A percentile compares a stretch with the other conserved stretches of the same genome.
Evolutionary conservation across 148 eudicot species (phyloP).

Genomic region (Cornus kousa): DNA sequence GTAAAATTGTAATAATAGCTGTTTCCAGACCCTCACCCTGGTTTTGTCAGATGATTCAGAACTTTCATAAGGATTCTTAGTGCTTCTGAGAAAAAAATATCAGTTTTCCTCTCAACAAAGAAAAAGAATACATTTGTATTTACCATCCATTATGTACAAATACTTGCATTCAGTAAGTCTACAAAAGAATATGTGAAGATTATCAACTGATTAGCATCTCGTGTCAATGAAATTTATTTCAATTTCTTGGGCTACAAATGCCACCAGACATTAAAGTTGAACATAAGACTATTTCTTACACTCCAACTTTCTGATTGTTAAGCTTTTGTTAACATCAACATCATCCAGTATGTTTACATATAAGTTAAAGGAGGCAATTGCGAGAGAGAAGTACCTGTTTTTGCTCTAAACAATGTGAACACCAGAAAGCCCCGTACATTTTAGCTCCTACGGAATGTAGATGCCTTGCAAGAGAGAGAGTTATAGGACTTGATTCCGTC

Average conservation of each 20-base stretch:
- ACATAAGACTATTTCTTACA: not conserved
- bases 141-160: too few species aligned
- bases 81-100: not conserved
- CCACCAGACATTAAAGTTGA: not conserved
- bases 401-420: constrained; percentile 88
- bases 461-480: constrained; percentile 78
- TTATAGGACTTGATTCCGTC: constrained; percentile 62
- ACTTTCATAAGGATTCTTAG: not conserved
- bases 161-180: too few species aligned
- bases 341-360: not conserved
- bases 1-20: not conserved
- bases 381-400: constrained; percentile 55
- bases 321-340: not conserved
- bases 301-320: not conserved
- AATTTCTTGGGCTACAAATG: not conserved
- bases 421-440: constrained; percentile 99
- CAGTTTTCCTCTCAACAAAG: not conserved
- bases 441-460: constrained; percentile 88
- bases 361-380: constrained; percentile 4
- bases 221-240: not conserved
- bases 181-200: too few species aligned
- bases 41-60: not conserved
- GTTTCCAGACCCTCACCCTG: too few species aligned
- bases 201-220: not conserved
- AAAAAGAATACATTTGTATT: too few species aligned